A percentile compares a stretch with the other conserved stretches of the same genome.
Conservation (phyloP, 805 yeast genomes). For the Saccharomycopsis fibuligera region DNA sequence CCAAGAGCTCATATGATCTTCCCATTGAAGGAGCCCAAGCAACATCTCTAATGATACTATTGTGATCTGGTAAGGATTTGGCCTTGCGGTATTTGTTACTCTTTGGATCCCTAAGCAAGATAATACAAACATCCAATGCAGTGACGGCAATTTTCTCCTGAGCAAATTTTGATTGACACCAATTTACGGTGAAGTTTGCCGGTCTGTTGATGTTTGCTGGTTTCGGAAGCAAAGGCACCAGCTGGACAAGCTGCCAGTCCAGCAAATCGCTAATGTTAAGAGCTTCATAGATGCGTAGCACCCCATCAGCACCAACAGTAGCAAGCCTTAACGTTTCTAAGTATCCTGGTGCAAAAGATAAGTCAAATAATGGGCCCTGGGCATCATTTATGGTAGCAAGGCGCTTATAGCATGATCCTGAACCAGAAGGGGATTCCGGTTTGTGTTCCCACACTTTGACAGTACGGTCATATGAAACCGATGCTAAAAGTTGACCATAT, state of each 20-base stretch:
- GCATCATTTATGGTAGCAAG: slow-evolving; percentile 77
- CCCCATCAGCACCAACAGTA: slow-evolving; percentile 85
- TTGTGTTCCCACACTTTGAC: slow-evolving; percentile 89
- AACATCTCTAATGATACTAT: slow-evolving; percentile 79
- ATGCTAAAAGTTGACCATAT: slow-evolving; percentile 78
- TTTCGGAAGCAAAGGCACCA: slow-evolving; percentile 25
- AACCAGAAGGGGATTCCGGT: slow-evolving; percentile 63
- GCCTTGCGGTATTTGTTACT: slow-evolving; percentile 13
- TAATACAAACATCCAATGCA: slow-evolving; percentile 80
- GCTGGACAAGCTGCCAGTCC: slow-evolving; percentile 63
- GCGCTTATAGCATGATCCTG: slow-evolving; percentile 81
- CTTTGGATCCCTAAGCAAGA: slow-evolving; percentile 39
- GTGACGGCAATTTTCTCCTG: slow-evolving; percentile 77
- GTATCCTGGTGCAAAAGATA: slow-evolving; percentile 84
- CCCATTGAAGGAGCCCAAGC: slow-evolving; percentile 98
- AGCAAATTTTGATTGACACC: slow-evolving; percentile 86
- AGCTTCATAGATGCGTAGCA: slow-evolving; percentile 78
- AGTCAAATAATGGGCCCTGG: slow-evolving; percentile 82
- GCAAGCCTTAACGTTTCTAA: slow-evolving; percentile 72
- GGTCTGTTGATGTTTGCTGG: slow-evolving; percentile 61
- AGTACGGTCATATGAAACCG: slow-evolving; percentile 86
- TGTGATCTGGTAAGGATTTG: slow-evolving; percentile 55
- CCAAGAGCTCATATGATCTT: slow-evolving; percentile 75
- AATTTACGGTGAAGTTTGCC: slow-evolving; percentile 75
- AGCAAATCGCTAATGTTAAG: slow-evolving; percentile 83